A percentile compares a stretch with the other conserved stretches of the same genome.
These are phyloP conservation scores for Arthromyces matolae DNA, from an alignment of 768 basidiomycete genomes.

Conservation along the genomic window DNA sequence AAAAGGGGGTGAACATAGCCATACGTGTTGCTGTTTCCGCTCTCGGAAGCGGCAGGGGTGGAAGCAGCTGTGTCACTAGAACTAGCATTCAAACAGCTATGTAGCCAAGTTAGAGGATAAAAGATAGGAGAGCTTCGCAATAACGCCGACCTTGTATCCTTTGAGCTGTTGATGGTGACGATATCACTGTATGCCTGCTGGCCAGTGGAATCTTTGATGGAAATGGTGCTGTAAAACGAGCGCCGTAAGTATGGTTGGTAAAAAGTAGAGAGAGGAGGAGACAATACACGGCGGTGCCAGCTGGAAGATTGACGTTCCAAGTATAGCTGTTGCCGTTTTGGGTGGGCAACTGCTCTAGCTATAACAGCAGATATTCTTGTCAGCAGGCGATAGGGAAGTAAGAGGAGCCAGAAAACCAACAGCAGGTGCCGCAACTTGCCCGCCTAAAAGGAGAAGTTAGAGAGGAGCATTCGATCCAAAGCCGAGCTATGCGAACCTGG, in stretches of 20 bases:
- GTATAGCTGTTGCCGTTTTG: conserved; percentile 42
- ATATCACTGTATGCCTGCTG: conserved; percentile 46
- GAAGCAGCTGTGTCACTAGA: conserved; percentile 3
- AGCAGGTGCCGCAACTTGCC: conserved; percentile 46
- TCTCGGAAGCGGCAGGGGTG: conserved; percentile 10
- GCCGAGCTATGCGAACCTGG: conserved; percentile 47
- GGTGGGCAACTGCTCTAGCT: conserved; percentile 54
- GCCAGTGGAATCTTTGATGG: conserved; percentile 59
- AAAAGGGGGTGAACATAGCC: neutral
- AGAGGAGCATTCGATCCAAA: neutral
- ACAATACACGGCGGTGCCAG: conserved; percentile 47
- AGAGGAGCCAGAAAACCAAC: conserved; percentile 31
- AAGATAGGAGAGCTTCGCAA: neutral
- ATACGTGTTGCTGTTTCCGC: too few species aligned
- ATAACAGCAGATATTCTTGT: neutral
- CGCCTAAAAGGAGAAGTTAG: conserved; percentile 38
- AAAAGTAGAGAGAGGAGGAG: neutral
- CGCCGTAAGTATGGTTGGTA: neutral
- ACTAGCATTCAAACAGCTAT: conserved; percentile 18
- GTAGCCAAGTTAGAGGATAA: neutral
- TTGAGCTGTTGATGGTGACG: conserved; percentile 38
- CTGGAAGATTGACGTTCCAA: conserved; percentile 51
- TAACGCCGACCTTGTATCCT: conserved; percentile 28
- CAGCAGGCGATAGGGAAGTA: neutral
- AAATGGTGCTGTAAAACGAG: conserved; percentile 40